Evolutionary conservation across 2,329 filamentous ascomycete genomes (phyloP).

Genomic region (Sclerotinia sclerotiorum): DNA sequence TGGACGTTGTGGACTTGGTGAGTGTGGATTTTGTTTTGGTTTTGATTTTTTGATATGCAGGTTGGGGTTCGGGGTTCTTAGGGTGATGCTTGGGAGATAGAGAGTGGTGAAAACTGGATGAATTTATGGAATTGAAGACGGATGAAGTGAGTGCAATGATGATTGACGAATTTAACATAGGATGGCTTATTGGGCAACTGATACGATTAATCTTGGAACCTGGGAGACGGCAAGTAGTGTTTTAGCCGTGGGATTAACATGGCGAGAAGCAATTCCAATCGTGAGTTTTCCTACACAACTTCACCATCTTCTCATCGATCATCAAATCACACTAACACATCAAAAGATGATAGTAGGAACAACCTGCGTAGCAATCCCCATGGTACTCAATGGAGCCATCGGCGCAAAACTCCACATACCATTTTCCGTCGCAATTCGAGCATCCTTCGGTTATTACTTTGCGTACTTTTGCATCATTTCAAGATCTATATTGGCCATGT

Average conservation of each 20-base stretch:
- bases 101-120: neutral
- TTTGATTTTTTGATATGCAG: neutral
- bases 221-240: conserved; percentile 55
- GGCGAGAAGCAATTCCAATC: conserved; percentile 52
- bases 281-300: conserved; percentile 30
- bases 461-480: conserved; percentile 45
- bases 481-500: conserved; percentile 48
- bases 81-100: neutral
- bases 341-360: conserved; percentile 57
- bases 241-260: conserved; percentile 53
- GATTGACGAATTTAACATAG: neutral
- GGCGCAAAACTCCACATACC: conserved; percentile 50
- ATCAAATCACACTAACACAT: conserved; percentile 21
- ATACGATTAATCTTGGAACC: conserved; percentile 46
- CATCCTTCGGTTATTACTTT: conserved; percentile 50
- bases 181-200: conserved; percentile 45
- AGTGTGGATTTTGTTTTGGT: neutral
- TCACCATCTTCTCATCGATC: neutral
- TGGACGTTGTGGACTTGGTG: conserved; percentile 42
- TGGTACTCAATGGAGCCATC: conserved; percentile 50
- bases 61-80: neutral
- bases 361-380: conserved; percentile 56
- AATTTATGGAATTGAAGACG: neutral
- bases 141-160: neutral
- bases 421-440: conserved; percentile 48